Base-by-base conservation (phyloP, 164 flowering plant species). In the Berberis vulgaris region DNA sequence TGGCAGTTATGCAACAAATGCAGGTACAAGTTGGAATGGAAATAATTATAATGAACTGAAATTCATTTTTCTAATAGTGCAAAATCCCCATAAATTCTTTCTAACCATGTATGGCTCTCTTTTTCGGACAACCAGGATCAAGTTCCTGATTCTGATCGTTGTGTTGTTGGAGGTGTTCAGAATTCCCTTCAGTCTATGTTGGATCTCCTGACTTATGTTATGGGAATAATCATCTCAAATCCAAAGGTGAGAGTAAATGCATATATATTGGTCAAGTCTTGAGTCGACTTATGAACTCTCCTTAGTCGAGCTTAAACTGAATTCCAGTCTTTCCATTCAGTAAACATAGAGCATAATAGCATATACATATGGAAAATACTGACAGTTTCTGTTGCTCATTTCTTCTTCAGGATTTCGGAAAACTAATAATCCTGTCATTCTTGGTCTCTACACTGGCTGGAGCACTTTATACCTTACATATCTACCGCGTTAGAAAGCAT, bases 1-100 rank as follows among this genome's bases (percentile, higher is more conserved):
- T 92, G 53, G 73, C 98, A 12, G 93, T 93, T 54, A 83, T 82
- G 62, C 96, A 89, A 65, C 91, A 82, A 81, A 86, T 93, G 98
- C 98, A 90, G 96, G 98, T 84, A 71, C 59, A 63, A 7, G 6
- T 55, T 26, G 26, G 26, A 26, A 26, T 26, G 26, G 26, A 26
- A 26, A 26, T 26, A 26, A 26, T 26, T 26, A 26, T 26, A 26
- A 26, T 26, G 26, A 26, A 26, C 26, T 26, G 26, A 26, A 26
- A 26, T 26, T 26, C 26, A 26, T 26, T 26, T 26, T 26, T 26
- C 26, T 26, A 26, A 26, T 26, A 26, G 26, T 26, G 26, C 26
- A 26, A 26, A 26, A 26, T 26, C 26, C 26, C 26, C 26, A 26
- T 26, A 26, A 26, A 26, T 26, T 26, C 45, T 54, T 47, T 42